Conservation (phyloP, 2,329 filamentous ascomycete species). For the Diaporthe humulicola region DNA sequence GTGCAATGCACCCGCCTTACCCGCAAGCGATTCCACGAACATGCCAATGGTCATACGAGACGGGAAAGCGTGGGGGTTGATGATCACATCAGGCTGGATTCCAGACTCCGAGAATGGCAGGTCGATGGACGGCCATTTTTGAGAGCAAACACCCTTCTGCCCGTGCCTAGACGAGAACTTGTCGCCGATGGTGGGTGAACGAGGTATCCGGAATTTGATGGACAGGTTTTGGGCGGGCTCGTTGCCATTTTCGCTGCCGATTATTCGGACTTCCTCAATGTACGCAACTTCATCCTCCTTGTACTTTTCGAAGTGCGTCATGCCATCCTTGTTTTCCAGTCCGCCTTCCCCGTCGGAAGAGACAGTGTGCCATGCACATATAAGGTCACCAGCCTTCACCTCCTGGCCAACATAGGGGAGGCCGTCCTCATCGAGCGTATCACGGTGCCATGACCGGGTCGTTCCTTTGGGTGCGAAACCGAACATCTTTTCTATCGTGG, state of each 20-base stretch:
- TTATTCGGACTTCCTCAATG: constrained; percentile 91
- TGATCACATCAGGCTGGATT: constrained; percentile 97
- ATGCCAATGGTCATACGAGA: constrained; percentile 99
- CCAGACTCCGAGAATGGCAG: constrained; percentile 98
- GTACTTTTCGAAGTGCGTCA: constrained; percentile 92
- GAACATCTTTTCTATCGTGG: constrained; percentile 84
- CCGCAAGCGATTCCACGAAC: constrained; percentile 97
- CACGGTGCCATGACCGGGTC: constrained; percentile 77
- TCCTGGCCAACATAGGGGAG: constrained; percentile 84
- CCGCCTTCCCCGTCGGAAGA: constrained; percentile 82
- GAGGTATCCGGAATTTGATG: constrained; percentile 92
- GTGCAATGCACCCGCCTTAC: constrained; percentile 93
- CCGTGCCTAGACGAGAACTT: constrained; percentile 99
- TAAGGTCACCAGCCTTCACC: constrained; percentile 83
- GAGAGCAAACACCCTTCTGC: constrained; percentile 96
- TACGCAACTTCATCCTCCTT: constrained; percentile 91
- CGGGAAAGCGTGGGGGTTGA: constrained; percentile 99
- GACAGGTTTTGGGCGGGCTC: constrained; percentile 91
- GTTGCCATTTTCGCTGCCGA: constrained; percentile 85
- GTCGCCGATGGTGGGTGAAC: constrained; percentile 93
- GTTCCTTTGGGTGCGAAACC: constrained; percentile 87
- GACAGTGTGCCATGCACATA: constrained; percentile 92
- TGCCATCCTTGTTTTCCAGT: constrained; percentile 86
- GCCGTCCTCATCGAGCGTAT: constrained; percentile 87
- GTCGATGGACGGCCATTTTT: constrained; percentile 93